A percentile compares a stretch with the other conserved stretches of the same genome.
Conservation (phyloP, 768 basidiomycete species). For the Leccinum uliginosum region DNA sequence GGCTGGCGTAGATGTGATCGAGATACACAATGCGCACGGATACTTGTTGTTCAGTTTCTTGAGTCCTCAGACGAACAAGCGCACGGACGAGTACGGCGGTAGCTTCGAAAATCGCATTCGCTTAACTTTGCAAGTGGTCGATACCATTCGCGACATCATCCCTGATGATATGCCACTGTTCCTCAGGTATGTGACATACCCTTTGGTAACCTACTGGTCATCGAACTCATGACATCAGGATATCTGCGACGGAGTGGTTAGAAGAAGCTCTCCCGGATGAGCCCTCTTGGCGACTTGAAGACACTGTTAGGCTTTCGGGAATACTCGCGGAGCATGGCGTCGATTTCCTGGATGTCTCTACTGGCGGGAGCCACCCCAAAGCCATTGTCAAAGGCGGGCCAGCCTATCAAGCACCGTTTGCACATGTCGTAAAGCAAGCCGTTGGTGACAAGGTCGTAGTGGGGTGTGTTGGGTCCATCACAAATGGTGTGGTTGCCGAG, state of each 20-base stretch:
- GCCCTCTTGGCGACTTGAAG: slow-evolving; percentile 63
- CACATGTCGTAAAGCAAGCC: slow-evolving; percentile 48
- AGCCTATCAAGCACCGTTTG: slow-evolving; percentile 55
- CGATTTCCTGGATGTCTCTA: slow-evolving; percentile 72
- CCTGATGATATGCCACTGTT: slow-evolving; percentile 65
- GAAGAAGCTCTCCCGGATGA: slow-evolving; percentile 54
- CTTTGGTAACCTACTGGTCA: not conserved
- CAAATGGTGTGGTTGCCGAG: slow-evolving; percentile 40
- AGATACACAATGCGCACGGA: slow-evolving; percentile 65
- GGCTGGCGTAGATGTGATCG: slow-evolving; percentile 56
- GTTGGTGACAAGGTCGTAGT: slow-evolving; percentile 38
- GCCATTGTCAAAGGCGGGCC: slow-evolving; percentile 26
- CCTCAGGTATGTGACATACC: slow-evolving; percentile 44
- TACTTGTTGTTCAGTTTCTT: slow-evolving; percentile 56
- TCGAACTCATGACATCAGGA: slow-evolving; percentile 20
- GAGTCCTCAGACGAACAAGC: slow-evolving; percentile 56
- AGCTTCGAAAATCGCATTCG: slow-evolving; percentile 66
- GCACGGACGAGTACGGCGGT: slow-evolving; percentile 68
- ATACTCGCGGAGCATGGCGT: slow-evolving; percentile 62
- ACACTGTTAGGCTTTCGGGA: slow-evolving; percentile 57
- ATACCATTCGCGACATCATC: slow-evolving; percentile 58
- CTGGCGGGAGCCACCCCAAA: slow-evolving; percentile 51
- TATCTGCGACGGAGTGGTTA: slow-evolving; percentile 75
- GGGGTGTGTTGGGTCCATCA: slow-evolving; percentile 25
- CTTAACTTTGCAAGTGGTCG: slow-evolving; percentile 58